These are phyloP conservation scores for Pseudoscleropodium purum DNA, from an alignment of 225 moss, liverwort and hornwort species.

Conservation along the genomic window DNA sequence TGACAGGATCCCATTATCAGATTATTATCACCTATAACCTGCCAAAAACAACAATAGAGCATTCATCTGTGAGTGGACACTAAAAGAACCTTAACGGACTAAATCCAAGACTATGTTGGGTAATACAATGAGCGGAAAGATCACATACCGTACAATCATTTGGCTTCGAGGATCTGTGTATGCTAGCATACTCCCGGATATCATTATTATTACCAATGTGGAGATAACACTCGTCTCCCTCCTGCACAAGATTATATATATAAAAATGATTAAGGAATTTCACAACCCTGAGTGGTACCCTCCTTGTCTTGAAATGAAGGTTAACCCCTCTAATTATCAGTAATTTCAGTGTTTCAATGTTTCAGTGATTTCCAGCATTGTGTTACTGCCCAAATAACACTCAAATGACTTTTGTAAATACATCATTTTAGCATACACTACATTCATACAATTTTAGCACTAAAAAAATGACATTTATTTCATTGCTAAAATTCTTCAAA, in stretches of 20 bases:
- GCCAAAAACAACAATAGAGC: slow-evolving; percentile 1
- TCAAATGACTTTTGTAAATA: not conserved
- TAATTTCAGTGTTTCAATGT: not conserved
- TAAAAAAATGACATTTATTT: not conserved
- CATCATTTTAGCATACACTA: not conserved
- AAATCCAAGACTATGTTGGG: not conserved
- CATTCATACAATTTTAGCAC: not conserved
- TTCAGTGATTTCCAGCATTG: not conserved
- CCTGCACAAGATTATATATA: slow-evolving; percentile 28
- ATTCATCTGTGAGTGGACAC: not conserved
- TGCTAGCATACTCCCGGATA: slow-evolving; percentile 79
- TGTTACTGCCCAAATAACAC: too few species aligned
- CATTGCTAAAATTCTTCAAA: not conserved
- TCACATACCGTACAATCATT: slow-evolving; percentile 63
- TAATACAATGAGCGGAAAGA: not conserved
- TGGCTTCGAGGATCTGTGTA: slow-evolving; percentile 89
- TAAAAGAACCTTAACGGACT: not conserved
- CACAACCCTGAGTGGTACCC: not conserved
- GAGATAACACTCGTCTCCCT: slow-evolving; percentile 73
- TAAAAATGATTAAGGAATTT: not conserved
- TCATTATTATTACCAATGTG: slow-evolving; percentile 89
- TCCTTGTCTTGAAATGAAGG: not conserved
- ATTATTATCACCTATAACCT: slow-evolving; percentile 82
- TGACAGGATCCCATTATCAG: slow-evolving; percentile 89
- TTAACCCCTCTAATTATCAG: not conserved